Evolutionary conservation across 305 asterid genomes (phyloP).

Genomic region (Fraxinus xanthoxyloides): DNA sequence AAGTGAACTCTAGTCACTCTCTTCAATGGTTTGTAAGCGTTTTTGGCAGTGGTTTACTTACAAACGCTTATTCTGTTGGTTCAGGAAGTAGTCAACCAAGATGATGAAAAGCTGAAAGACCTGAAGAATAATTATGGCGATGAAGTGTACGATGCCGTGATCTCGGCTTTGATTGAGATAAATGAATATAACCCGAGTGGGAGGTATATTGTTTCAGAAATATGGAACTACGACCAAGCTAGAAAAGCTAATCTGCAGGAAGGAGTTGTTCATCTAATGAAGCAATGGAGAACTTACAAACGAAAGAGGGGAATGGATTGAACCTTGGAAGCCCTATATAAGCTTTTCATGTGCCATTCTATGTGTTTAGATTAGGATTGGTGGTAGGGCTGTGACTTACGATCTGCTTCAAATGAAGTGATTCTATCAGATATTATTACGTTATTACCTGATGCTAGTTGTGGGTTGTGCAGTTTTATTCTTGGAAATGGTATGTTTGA

Average conservation of each 20-base stretch:
- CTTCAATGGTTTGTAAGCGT: background rate
- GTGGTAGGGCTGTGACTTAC: background rate
- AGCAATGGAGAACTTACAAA: constrained; percentile 18
- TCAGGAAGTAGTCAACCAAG: constrained; percentile 26
- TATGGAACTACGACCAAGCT: constrained; percentile 30
- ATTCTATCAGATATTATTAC: background rate
- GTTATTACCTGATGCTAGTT: background rate
- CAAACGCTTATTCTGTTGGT: background rate
- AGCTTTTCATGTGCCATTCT: background rate
- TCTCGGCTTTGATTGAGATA: constrained; percentile 27
- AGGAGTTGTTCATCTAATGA: constrained; percentile 21
- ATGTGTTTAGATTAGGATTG: background rate
- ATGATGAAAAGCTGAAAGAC: constrained; percentile 30
- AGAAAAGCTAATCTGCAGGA: constrained; percentile 36
- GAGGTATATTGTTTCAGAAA: constrained; percentile 25
- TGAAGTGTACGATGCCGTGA: constrained; percentile 26
- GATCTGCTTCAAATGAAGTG: background rate
- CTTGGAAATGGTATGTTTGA: background rate
- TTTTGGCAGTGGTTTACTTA: background rate
- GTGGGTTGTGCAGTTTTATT: background rate
- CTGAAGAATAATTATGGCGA: constrained; percentile 24
- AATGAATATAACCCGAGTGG: constrained; percentile 47
- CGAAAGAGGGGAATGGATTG: constrained; percentile 18
- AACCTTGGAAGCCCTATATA: background rate
- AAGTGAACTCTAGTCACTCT: background rate